Evolutionary conservation across 1,284 basidiomycete species (phyloP).

Genomic region (Golubevia sp.): DNA sequence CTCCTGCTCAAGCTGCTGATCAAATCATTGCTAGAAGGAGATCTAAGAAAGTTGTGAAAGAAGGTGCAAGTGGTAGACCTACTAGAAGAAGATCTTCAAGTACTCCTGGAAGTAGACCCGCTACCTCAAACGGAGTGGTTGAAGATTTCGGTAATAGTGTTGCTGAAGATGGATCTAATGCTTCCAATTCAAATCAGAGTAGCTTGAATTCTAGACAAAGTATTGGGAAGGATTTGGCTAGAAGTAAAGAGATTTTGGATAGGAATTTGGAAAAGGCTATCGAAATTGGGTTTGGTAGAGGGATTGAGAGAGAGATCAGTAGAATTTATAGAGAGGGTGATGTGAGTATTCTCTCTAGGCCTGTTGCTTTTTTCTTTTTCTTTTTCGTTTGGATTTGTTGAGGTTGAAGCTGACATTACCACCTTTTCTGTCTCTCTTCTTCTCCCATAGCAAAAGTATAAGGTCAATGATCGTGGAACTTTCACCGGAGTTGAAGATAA

Average conservation of each 20-base stretch:
- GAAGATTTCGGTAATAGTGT: too few relatives aligned
- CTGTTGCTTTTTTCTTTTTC: neutral
- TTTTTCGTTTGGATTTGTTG: slow-evolving; percentile 61
- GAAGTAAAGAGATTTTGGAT: slow-evolving; percentile 37
- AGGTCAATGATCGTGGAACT: slow-evolving; percentile 45
- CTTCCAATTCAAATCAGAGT: too few relatives aligned
- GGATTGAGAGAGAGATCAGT: slow-evolving; percentile 41
- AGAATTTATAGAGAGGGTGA: slow-evolving; percentile 43
- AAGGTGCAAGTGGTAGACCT: slow-evolving; percentile 16
- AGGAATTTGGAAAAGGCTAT: slow-evolving; percentile 35
- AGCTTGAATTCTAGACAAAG: slow-evolving; percentile 7
- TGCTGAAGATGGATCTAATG: too few relatives aligned
- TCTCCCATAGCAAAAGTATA: slow-evolving; percentile 65
- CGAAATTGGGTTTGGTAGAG: slow-evolving; percentile 35
- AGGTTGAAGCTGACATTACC: slow-evolving; percentile 32
- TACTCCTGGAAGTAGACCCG: too few relatives aligned
- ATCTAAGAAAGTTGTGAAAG: slow-evolving; percentile 32
- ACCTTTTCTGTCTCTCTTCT: slow-evolving; percentile 3
- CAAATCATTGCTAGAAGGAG: slow-evolving; percentile 43
- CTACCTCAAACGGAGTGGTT: too few relatives aligned
- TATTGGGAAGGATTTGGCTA: slow-evolving; percentile 35
- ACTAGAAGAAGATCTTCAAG: too few relatives aligned
- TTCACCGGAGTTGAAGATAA: slow-evolving; percentile 53
- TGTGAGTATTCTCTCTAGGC: slow-evolving; percentile 4
- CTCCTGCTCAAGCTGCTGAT: slow-evolving; percentile 43